Evolutionary conservation across 257 asterid genomes (phyloP).

Genomic region (Marsdenia floribunda): DNA sequence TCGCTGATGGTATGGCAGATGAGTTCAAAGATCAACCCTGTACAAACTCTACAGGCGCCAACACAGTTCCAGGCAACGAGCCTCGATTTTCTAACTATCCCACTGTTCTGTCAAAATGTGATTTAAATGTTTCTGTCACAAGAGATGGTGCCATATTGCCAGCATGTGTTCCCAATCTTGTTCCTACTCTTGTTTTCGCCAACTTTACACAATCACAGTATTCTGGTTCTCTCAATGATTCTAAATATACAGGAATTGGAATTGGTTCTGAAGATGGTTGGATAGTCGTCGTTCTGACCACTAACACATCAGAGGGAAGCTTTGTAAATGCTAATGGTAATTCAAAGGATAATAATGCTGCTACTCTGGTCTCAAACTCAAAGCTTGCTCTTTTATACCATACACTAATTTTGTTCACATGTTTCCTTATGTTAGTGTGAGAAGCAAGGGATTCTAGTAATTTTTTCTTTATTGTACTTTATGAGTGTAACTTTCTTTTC

Average conservation of each 20-base stretch:
- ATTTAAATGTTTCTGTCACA: conserved; percentile 65
- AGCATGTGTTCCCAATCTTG: conserved; percentile 75
- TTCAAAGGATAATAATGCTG: conserved; percentile 26
- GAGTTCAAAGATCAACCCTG: conserved; percentile 68
- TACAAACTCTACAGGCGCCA: conserved; percentile 73
- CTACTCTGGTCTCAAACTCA: conserved; percentile 26
- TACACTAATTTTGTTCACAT: conserved; percentile 12
- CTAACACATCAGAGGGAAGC: conserved; percentile 61
- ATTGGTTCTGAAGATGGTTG: conserved; percentile 60
- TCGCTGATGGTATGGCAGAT: conserved; percentile 65
- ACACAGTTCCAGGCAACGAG: conserved; percentile 77
- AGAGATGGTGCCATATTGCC: conserved; percentile 82
- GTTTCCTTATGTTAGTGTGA: conserved; percentile 28
- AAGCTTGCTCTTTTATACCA: conserved; percentile 21
- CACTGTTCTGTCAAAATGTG: conserved; percentile 48
- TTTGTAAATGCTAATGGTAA: conserved; percentile 23
- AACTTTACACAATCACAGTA: conserved; percentile 68
- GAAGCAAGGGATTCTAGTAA: conserved; percentile 13
- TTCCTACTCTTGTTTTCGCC: conserved; percentile 46
- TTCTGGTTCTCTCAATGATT: conserved; percentile 47
- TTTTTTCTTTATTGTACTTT: conserved; percentile 13
- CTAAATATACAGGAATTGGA: conserved; percentile 64
- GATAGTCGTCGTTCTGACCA: conserved; percentile 75
- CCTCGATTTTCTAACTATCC: conserved; percentile 61
- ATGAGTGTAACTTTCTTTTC: background rate